Evolutionary conservation across 2,329 filamentous ascomycete genomes (phyloP).

Genomic region (Calonectria montana): DNA sequence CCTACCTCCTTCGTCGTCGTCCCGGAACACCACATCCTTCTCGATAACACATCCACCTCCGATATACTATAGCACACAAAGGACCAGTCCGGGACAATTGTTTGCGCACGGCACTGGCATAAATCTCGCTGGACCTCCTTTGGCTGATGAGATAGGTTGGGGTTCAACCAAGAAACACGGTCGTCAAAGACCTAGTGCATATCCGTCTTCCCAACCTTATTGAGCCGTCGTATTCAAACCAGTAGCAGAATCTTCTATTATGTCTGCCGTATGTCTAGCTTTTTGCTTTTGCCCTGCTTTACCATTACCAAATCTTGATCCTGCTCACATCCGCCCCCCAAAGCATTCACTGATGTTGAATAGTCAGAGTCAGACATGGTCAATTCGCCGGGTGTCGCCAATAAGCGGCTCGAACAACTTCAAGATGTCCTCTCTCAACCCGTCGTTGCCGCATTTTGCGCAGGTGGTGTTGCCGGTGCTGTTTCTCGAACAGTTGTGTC

Average conservation of each 20-base stretch:
- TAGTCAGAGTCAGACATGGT: conserved; percentile 43
- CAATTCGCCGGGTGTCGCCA: conserved; percentile 40
- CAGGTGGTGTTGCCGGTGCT: conserved; percentile 92
- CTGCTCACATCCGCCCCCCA: neutral
- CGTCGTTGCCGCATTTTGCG: conserved; percentile 90
- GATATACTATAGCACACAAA: conserved; percentile 25
- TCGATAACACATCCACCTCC: conserved; percentile 27
- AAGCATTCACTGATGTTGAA: conserved; percentile 27
- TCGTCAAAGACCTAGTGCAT: conserved; percentile 31
- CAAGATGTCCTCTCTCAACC: conserved; percentile 77
- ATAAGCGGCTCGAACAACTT: conserved; percentile 48
- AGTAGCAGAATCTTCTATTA: conserved; percentile 29
- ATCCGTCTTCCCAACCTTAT: conserved; percentile 31
- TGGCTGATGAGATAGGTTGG: conserved; percentile 35
- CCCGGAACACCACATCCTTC: conserved; percentile 35
- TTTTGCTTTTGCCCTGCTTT: neutral
- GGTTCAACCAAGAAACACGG: conserved; percentile 26
- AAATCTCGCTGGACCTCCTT: conserved; percentile 9
- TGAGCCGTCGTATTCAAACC: conserved; percentile 23
- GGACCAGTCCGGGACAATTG: neutral
- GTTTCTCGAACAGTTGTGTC: conserved; percentile 98
- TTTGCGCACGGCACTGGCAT: neutral
- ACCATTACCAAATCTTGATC: neutral
- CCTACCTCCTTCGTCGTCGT: conserved; percentile 29
- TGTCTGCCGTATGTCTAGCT: conserved; percentile 46